Base-by-base conservation (phyloP, 2,329 filamentous ascomycete species). In the Rhynchosporium secalis region DNA sequence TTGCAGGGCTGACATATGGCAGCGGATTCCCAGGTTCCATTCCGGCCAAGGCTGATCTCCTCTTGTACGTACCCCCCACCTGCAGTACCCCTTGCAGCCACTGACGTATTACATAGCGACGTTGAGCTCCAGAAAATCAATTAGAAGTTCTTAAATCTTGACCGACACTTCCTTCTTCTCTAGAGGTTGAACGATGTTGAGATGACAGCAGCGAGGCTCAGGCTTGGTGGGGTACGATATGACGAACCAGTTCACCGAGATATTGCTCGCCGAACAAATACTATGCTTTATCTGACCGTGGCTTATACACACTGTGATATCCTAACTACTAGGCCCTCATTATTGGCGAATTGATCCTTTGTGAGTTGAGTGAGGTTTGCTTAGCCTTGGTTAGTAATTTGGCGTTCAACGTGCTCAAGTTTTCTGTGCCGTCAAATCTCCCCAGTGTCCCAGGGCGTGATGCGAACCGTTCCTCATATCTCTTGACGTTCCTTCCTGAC, bases 1-100 rank as follows among this genome's bases (percentile, higher is more conserved):
- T 12, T n/a, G 7, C 40, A 38, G n/a, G 38, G 26, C 57, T 65
- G 51, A 64, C 59, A 65, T 56, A 61, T 61, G 65, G 64, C 67
- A 92, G 90, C 70, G 92, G 91, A 61, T 95, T 93, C 80, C 86
- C 89, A 40, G 87, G 86, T 62, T 80, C 87, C 72, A 96, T 96
- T 66, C 92, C 92, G 65, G 77, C 86, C 45, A 85, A 88, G 71
- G 79, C 91, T n/a, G 86, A 82, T 68, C 82, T 96, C 66, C 83
- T 96, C 79, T 96, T 96, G 91, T 95, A 83, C 82, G 90, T 85
- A 55, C 38, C 26, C 47, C 43, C n/a, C n/a, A 15, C 51, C 31
- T 56, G 54, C 64, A 7, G n/a, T 41, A 8, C 20, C 54, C 36
- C 26, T 57, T 56, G 26, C 49, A 33, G 45, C 43, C 31, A 52